These are phyloP conservation scores for Polytrichum commune DNA, from an alignment of 225 moss, liverwort and hornwort genomes.

Conservation along the genomic window DNA sequence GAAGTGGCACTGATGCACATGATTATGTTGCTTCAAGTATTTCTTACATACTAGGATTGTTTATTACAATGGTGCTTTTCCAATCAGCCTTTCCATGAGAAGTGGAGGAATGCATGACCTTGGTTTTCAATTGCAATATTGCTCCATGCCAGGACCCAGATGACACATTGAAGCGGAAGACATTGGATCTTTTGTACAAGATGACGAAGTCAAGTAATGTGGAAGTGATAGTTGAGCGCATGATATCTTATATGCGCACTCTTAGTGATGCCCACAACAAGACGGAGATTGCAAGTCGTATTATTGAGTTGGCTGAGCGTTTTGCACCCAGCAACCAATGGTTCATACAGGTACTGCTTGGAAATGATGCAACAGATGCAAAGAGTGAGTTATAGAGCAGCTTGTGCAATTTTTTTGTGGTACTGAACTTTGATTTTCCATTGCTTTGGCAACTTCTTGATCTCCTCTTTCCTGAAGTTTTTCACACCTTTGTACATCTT, in stretches of 20 bases:
- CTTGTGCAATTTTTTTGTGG: not conserved
- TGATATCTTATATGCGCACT: slow-evolving; percentile 91
- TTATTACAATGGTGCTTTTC: no score
- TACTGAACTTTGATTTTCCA: not conserved
- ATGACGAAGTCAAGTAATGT: slow-evolving; percentile 97
- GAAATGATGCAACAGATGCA: not conserved
- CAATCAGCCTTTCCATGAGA: no score
- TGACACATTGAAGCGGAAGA: slow-evolving; percentile 96
- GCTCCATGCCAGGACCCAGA: slow-evolving; percentile 73
- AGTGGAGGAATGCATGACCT: not conserved
- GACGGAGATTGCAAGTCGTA: slow-evolving; percentile 91
- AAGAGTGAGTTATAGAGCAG: not conserved
- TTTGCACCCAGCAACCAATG: slow-evolving; percentile 97
- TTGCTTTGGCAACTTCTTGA: no score
- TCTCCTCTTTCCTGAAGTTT: not conserved
- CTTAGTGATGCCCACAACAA: slow-evolving; percentile 86
- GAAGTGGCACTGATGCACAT: no score
- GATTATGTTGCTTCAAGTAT: no score
- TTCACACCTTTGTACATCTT: not conserved
- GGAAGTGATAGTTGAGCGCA: slow-evolving; percentile 88
- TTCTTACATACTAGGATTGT: no score
- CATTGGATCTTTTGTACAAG: slow-evolving; percentile 92
- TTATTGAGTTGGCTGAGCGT: slow-evolving; percentile 91
- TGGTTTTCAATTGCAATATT: not conserved
- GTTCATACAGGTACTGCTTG: slow-evolving; percentile 81